Evolutionary conservation across 495 filamentous ascomycete species (phyloP).

Genomic region (Neurospora sp.): DNA sequence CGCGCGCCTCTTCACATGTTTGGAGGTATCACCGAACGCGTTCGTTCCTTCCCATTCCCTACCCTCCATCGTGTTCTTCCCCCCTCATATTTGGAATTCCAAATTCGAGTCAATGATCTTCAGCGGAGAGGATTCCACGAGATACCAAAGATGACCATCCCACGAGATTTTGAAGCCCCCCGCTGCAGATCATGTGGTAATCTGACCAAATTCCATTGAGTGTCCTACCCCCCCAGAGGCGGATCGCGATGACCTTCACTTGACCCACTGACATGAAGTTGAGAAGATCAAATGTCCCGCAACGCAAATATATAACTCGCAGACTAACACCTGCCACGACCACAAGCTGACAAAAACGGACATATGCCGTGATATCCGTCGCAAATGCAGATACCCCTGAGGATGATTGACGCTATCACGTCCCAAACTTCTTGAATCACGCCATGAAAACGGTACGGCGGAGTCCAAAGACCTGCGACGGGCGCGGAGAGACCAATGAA

Average conservation of each 20-base stretch:
- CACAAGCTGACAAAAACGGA: not conserved
- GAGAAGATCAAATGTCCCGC: not conserved
- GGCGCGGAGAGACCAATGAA: not conserved
- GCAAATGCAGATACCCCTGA: not conserved
- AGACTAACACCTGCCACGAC: not conserved
- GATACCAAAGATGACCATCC: not conserved
- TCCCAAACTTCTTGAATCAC: not conserved
- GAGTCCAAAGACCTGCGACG: not conserved
- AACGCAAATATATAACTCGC: not conserved
- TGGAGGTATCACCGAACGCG: no score
- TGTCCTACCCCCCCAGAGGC: not conserved
- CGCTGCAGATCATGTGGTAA: not conserved
- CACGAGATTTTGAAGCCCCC: not conserved
- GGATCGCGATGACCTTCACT: not conserved
- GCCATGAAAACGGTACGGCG: not conserved
- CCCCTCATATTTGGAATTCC: not conserved
- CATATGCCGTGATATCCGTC: not conserved
- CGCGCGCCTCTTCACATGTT: not conserved
- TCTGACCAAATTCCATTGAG: not conserved
- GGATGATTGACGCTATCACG: not conserved
- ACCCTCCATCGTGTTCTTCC: not conserved
- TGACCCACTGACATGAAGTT: not conserved
- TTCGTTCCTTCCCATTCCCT: not conserved
- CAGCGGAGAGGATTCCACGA: not conserved
- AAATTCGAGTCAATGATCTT: not conserved